phyloP scores from a whole-genome alignment of 2,329 filamentous ascomycete species.

The Verticillium zaregamsianum region DNA sequence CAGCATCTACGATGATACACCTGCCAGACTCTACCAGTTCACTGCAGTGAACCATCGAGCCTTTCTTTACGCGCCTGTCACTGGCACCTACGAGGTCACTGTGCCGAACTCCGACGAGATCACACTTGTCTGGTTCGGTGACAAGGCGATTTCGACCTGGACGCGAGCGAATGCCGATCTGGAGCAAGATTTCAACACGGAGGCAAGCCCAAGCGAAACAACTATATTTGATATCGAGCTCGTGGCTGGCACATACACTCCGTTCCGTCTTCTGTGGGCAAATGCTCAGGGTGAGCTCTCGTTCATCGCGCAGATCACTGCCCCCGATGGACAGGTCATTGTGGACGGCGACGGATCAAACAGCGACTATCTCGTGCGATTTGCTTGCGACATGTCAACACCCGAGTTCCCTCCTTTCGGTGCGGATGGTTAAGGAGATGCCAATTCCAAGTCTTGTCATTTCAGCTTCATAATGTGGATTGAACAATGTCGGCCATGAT shows the following conservation, averaged over 20 bases:
- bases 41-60: conserved; percentile 4
- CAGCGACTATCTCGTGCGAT: neutral
- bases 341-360: neutral
- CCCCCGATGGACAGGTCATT: neutral
- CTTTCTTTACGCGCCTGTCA: conserved; percentile 4
- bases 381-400: neutral
- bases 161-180: conserved; percentile 2
- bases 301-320: neutral
- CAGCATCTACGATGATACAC: conserved; percentile 3
- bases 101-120: conserved; percentile 2
- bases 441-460: no score
- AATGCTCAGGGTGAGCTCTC: neutral
- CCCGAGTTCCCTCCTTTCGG: neutral
- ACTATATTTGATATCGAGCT: neutral
- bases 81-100: conserved; percentile 1
- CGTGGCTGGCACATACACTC: neutral
- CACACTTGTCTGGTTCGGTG: conserved; percentile 3
- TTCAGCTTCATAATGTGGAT: no score
- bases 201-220: neutral
- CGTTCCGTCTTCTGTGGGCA: conserved; percentile 3
- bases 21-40: neutral
- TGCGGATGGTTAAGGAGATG: neutral
- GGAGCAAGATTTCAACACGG: neutral
- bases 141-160: neutral
- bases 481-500: no score